These are phyloP conservation scores for Aureobasidium lini DNA, from an alignment of 2,329 filamentous ascomycete species.

Conservation along the genomic window DNA sequence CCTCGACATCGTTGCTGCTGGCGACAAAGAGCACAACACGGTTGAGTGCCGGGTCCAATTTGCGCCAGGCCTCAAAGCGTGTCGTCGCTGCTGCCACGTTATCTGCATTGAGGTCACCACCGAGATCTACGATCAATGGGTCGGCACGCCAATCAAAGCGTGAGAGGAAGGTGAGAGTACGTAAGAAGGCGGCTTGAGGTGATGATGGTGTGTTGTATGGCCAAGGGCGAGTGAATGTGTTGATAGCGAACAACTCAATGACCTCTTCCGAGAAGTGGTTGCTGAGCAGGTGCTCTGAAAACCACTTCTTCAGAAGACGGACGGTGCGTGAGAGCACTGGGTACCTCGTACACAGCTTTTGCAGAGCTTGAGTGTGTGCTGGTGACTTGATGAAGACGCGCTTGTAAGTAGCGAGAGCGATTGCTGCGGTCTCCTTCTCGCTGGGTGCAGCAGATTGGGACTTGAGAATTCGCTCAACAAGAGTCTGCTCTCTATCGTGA, in stretches of 20 bases:
- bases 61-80: conserved; percentile 75
- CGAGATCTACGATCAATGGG: conserved; percentile 71
- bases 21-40: conserved; percentile 73
- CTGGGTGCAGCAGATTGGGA: conserved; percentile 61
- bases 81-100: conserved; percentile 58
- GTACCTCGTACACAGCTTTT: conserved; percentile 72
- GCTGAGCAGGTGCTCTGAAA: conserved; percentile 70
- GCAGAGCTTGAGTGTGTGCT: conserved; percentile 72
- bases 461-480: conserved; percentile 72
- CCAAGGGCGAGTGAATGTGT: conserved; percentile 71
- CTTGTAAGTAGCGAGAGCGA: conserved; percentile 62
- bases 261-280: conserved; percentile 71
- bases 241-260: conserved; percentile 73
- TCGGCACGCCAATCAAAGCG: conserved; percentile 88
- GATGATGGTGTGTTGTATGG: conserved; percentile 75
- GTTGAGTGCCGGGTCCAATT: conserved; percentile 83
- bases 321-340: conserved; percentile 75
- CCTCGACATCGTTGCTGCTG: conserved; percentile 68
- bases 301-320: conserved; percentile 83
- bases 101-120: conserved; percentile 49
- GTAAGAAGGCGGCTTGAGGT: conserved; percentile 69
- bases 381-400: conserved; percentile 65
- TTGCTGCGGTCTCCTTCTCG: conserved; percentile 60
- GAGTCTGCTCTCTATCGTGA: conserved; percentile 74
- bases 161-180: conserved; percentile 70